A percentile compares a stretch with the other conserved stretches of the same genome.
Conservation (phyloP, 2,329 filamentous ascomycete species). For the Cadophora gregata region DNA sequence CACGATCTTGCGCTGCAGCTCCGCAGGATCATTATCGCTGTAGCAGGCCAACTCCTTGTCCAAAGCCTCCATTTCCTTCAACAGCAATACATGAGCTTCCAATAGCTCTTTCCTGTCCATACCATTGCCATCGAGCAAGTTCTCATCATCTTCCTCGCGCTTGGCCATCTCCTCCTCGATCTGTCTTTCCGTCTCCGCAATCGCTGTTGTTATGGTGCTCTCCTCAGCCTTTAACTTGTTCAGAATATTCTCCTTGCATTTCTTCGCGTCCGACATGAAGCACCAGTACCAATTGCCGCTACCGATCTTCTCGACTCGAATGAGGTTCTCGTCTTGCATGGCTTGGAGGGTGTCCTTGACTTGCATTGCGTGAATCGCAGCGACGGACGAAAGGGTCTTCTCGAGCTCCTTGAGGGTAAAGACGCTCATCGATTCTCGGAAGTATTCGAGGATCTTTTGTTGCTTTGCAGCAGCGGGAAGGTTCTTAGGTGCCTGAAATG, state of each 20-base stretch:
- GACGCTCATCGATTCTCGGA: constrained; percentile 64
- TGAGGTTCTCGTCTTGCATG: constrained; percentile 64
- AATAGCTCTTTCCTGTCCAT: constrained; percentile 39
- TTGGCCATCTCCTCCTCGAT: constrained; percentile 46
- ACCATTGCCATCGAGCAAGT: constrained; percentile 40
- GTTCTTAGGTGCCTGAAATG: constrained; percentile 54
- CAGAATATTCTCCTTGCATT: constrained; percentile 51
- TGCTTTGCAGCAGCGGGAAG: constrained; percentile 63
- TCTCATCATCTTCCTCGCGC: constrained; percentile 44
- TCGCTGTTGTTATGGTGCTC: constrained; percentile 39
- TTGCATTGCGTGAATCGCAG: constrained; percentile 69
- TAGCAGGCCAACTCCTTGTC: constrained; percentile 44
- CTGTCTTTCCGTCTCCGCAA: constrained; percentile 45
- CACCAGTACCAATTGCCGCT: constrained; percentile 77
- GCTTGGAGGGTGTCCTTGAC: constrained; percentile 71
- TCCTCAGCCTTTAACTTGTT: constrained; percentile 48
- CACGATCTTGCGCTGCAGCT: constrained; percentile 39
- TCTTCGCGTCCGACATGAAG: constrained; percentile 60
- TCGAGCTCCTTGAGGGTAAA: constrained; percentile 73
- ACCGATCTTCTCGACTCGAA: constrained; percentile 72
- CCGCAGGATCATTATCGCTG: constrained; percentile 42
- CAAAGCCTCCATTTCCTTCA: constrained; percentile 40
- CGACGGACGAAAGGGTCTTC: constrained; percentile 64
- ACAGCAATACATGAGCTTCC: constrained; percentile 37
- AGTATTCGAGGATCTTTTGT: constrained; percentile 61